Evolutionary conservation across 345 rosid species (phyloP), one percentile per base, ranked within the genome.

Genomic region (Passiflora organensis): DNA sequence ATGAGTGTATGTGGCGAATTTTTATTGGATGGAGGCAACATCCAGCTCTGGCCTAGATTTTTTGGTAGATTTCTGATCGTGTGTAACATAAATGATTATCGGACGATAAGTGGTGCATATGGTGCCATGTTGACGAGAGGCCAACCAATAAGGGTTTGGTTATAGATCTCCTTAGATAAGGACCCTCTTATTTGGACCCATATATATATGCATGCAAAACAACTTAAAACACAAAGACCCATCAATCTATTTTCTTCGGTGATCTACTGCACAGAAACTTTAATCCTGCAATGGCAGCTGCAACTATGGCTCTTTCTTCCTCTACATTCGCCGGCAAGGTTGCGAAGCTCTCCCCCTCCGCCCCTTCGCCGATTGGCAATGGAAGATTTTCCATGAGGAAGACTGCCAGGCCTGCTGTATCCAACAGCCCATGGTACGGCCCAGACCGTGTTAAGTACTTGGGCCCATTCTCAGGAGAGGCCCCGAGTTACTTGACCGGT

Each of bases 231-330:
- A 37, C 8, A 37, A 37, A n/a, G n/a, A n/a, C n/a, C n/a, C n/a
- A n/a, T n/a, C n/a, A n/a, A n/a, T n/a, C n/a, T n/a, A n/a, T n/a
- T n/a, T n/a, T n/a, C n/a, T n/a, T n/a, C n/a, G n/a, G n/a, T n/a
- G n/a, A n/a, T n/a, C n/a, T n/a, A n/a, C n/a, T n/a, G n/a, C n/a
- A n/a, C n/a, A n/a, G n/a, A n/a, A n/a, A n/a, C n/a, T n/a, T n/a
- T n/a, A 37, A 6, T 37, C 41, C 14, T 5, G 37, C 63, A 62
- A 80, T 78, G 89, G 86, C 95, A 1, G 69, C 89, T 49, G 66
- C 91, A 1, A 72, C 91, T 6, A 80, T 79, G 85, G 82, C 84
- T n/a, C 83, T 87, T 37, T 84, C 91, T 48, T 87, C 95, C 66
- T 74, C 87, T 10, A 60, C 84, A 0, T 60, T 87, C 13, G 79